A percentile compares a stretch with the other conserved stretches of the same genome.
These are phyloP conservation scores for Fusarium abutilonis DNA, from an alignment of 2,329 filamentous ascomycete species.

Conservation along the genomic window DNA sequence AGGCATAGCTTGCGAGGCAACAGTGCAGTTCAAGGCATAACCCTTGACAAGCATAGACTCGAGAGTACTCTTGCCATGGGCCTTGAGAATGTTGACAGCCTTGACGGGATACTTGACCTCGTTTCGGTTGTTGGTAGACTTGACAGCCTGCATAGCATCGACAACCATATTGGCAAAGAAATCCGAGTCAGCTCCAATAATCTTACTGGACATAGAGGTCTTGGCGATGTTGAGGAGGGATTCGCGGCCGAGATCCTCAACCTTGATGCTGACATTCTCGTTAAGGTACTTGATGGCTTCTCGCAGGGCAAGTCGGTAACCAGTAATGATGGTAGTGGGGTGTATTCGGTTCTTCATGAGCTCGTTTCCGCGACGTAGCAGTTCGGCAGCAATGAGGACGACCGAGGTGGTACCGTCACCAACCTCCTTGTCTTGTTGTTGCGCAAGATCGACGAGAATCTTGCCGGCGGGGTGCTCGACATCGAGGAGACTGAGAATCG, in stretches of 20 bases:
- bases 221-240: constrained; percentile 95
- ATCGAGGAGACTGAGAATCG: constrained; percentile 92
- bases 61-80: constrained; percentile 89
- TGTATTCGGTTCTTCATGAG: constrained; percentile 99
- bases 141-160: constrained; percentile 92
- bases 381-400: constrained; percentile 94
- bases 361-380: constrained; percentile 93
- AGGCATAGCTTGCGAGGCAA: constrained; percentile 97
- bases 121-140: constrained; percentile 87
- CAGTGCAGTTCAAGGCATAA: constrained; percentile 98
- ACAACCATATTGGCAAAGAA: constrained; percentile 99
- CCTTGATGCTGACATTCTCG: constrained; percentile 96
- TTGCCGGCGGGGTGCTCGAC: constrained; percentile 98
- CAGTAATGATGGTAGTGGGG: constrained; percentile 98
- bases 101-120: constrained; percentile 98
- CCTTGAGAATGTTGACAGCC: constrained; percentile 98
- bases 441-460: constrained; percentile 96
- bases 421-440: constrained; percentile 99
- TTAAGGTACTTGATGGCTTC: constrained; percentile 99
- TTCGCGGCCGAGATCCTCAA: constrained; percentile 89
- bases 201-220: constrained; percentile 99
- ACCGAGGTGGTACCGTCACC: constrained; percentile 98
- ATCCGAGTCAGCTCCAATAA: constrained; percentile 93
- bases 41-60: constrained; percentile 95
- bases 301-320: constrained; percentile 92